phyloP scores from a whole-genome alignment of 371 early-diverging fungal genomes.

The Polyrhizophydium stewartii region DNA sequence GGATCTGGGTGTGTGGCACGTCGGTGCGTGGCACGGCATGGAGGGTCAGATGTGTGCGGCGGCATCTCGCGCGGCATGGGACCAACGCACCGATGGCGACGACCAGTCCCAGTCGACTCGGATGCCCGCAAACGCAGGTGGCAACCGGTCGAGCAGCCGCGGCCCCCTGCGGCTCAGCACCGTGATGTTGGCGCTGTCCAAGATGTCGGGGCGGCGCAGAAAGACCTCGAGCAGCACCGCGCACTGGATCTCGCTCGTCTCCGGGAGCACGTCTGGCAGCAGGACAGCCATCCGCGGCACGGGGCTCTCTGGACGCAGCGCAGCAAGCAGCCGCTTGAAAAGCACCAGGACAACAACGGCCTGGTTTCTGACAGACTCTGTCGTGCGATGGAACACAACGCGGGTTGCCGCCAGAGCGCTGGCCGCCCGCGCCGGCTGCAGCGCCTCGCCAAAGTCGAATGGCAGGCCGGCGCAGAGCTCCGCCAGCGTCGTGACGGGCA shows the following conservation, averaged over 20 bases:
- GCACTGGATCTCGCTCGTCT: not conserved
- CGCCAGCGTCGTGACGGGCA: not conserved
- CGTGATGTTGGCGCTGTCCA: not conserved
- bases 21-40: not conserved
- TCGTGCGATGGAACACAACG: not conserved
- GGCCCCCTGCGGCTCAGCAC: not conserved
- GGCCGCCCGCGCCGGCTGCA: not conserved
- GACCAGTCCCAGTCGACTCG: not conserved
- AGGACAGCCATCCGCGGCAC: not conserved
- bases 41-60: not conserved
- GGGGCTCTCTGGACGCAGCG: not conserved
- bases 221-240: not conserved
- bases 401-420: not conserved
- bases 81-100: not conserved
- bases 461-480: not conserved
- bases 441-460: not conserved
- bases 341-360: not conserved
- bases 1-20: not conserved
- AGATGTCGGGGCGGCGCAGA: not conserved
- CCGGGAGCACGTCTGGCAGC: constrained; percentile 1
- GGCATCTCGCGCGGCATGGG: no score
- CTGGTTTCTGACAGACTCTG: constrained; percentile 2
- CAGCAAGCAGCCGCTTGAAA: not conserved
- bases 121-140: not conserved
- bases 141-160: not conserved